phyloP scores from a whole-genome alignment of 192 early-diverging fungal species.

The Mycoemilia scoparia region DNA sequence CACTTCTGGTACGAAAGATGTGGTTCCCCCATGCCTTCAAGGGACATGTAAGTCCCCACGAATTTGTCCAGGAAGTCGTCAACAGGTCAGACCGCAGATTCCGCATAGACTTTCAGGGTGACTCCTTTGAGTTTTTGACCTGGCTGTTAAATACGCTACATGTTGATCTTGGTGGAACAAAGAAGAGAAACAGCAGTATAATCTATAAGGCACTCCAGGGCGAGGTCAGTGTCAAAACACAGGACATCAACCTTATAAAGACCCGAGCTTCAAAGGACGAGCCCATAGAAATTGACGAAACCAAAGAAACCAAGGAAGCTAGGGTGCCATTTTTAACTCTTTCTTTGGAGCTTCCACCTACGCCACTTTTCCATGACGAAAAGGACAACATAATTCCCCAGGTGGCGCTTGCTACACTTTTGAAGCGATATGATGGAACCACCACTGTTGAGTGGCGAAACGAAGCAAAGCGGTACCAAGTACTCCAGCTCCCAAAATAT shows the following conservation, averaged over 20 bases:
- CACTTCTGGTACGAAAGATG: slow-evolving; percentile 67
- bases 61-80: slow-evolving; percentile 81
- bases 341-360: slow-evolving; percentile 74
- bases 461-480: slow-evolving; percentile 46
- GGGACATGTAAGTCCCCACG: slow-evolving; percentile 89
- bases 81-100: slow-evolving; percentile 66
- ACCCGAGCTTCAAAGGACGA: slow-evolving; percentile 10
- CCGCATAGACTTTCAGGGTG: slow-evolving; percentile 55
- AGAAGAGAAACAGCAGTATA: slow-evolving; percentile 53
- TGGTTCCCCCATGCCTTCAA: slow-evolving; percentile 88
- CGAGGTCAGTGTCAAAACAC: slow-evolving; percentile 53
- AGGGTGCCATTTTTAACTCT: slow-evolving; percentile 66
- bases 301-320: slow-evolving; percentile 6
- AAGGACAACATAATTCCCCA: slow-evolving; percentile 74
- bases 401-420: slow-evolving; percentile 57
- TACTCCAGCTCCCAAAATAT: slow-evolving; percentile 61
- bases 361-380: slow-evolving; percentile 80
- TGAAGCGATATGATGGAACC: slow-evolving; percentile 72
- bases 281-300: slow-evolving; percentile 4
- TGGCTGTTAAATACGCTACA: slow-evolving; percentile 92
- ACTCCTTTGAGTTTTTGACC: slow-evolving; percentile 70
- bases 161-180: slow-evolving; percentile 60
- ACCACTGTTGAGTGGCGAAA: slow-evolving; percentile 30
- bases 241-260: slow-evolving; percentile 29
- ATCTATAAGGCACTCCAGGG: slow-evolving; percentile 78